Evolutionary conservation across 1,284 basidiomycete genomes (phyloP).

Genomic region (Serendipita sp.): DNA sequence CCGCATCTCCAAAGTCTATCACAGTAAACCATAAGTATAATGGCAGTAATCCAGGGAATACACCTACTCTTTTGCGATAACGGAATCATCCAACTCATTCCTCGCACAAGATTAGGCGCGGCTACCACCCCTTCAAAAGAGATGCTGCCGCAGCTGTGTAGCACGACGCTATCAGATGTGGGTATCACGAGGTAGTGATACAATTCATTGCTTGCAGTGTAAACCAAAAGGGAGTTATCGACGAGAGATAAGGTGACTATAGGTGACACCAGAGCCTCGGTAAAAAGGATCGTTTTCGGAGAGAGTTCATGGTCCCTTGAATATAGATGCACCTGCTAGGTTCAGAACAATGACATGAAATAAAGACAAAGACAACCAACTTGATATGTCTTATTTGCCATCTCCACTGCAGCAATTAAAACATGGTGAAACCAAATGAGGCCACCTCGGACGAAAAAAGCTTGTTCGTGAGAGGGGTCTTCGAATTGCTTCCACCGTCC

Average conservation of each 20-base stretch:
- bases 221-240: conserved; percentile 93
- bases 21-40: conserved; percentile 12
- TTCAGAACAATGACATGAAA: conserved; percentile 6
- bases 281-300: conserved; percentile 71
- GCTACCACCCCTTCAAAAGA: conserved; percentile 86
- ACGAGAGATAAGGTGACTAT: conserved; percentile 81
- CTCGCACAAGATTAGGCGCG: conserved; percentile 73
- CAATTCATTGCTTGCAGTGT: conserved; percentile 91
- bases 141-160: conserved; percentile 89
- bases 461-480: conserved; percentile 75
- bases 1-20: conserved; percentile 82
- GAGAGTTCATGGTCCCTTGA: conserved; percentile 90
- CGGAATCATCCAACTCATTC: conserved; percentile 95
- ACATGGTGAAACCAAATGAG: conserved; percentile 96
- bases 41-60: neutral
- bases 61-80: conserved; percentile 76
- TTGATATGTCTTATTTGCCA: conserved; percentile 57
- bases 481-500: conserved; percentile 92
- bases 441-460: conserved; percentile 81
- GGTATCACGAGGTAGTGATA: conserved; percentile 88
- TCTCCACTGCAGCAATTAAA: conserved; percentile 79
- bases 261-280: conserved; percentile 63
- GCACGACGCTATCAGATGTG: conserved; percentile 66
- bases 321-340: conserved; percentile 71
- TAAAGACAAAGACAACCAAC: conserved; percentile 26